Percentiles rank a stretch among this genome's conserved stretches.
phyloP scores from a whole-genome alignment of 2,329 filamentous ascomycete species.

The Penicillium brevicompactum region DNA sequence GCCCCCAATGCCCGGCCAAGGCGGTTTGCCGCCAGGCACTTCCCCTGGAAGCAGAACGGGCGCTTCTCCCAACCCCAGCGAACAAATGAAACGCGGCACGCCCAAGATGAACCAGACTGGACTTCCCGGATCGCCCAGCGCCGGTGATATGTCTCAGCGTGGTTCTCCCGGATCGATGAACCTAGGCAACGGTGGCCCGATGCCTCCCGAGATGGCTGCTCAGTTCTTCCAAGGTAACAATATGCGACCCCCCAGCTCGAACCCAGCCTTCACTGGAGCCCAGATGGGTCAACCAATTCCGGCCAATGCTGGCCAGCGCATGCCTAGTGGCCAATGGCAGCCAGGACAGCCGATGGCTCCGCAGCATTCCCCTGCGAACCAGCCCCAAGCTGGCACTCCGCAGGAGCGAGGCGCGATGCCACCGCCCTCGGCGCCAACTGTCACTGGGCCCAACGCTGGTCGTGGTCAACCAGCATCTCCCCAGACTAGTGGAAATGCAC shows the following conservation, averaged over 20 bases:
- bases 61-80: conserved; percentile 62
- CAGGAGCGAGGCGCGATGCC: conserved; percentile 59
- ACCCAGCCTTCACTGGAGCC: conserved; percentile 49
- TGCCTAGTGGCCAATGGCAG: conserved; percentile 47
- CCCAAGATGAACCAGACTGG: conserved; percentile 61
- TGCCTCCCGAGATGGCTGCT: conserved; percentile 50
- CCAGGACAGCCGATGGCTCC: conserved; percentile 49
- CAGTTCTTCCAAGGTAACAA: conserved; percentile 50
- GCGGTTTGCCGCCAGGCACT: conserved; percentile 55
- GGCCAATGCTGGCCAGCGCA: conserved; percentile 38
- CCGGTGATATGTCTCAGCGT: conserved; percentile 60
- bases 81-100: conserved; percentile 65
- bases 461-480: conserved; percentile 48
- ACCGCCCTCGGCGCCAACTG: conserved; percentile 50
- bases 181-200: conserved; percentile 52
- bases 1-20: conserved; percentile 48
- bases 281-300: conserved; percentile 49
- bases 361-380: conserved; percentile 46
- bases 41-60: conserved; percentile 60
- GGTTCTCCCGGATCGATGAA: conserved; percentile 63
- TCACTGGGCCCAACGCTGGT: conserved; percentile 40
- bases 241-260: conserved; percentile 63
- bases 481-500: conserved; percentile 50
- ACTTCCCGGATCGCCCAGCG: conserved; percentile 59
- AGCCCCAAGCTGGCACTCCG: conserved; percentile 55